Conservation (phyloP, 441 rosid species). For the Hura crepitans region DNA sequence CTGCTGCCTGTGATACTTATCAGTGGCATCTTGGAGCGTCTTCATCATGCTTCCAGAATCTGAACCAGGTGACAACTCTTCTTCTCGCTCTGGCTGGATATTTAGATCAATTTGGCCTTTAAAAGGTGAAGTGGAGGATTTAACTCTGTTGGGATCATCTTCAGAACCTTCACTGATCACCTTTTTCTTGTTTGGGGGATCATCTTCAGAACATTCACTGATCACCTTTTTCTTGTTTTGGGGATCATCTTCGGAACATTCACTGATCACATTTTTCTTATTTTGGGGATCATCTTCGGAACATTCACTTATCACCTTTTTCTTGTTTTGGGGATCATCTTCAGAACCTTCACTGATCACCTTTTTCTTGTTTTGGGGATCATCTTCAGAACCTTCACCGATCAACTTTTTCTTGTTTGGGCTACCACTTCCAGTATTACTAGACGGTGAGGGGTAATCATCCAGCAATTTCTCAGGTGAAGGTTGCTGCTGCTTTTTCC, state of each 20-base stretch:
- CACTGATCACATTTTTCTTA: too few relatives aligned
- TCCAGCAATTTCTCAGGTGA: conserved; percentile 40
- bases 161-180: too few relatives aligned
- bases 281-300: too few relatives aligned
- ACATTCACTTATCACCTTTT: too few relatives aligned
- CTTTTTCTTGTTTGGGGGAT: too few relatives aligned
- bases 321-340: too few relatives aligned
- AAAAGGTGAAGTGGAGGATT: conserved; percentile 50
- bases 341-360: conserved; percentile 42
- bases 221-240: too few relatives aligned
- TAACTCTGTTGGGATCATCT: conserved; percentile 41
- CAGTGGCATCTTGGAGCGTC: conserved; percentile 46
- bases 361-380: conserved; percentile 41
- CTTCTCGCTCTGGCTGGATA: conserved; percentile 88
- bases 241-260: too few relatives aligned
- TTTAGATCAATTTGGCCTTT: conserved; percentile 84
- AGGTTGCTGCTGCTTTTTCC: conserved; percentile 37
- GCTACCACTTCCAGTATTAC: conserved; percentile 38
- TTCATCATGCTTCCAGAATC: conserved; percentile 44
- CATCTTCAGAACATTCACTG: too few relatives aligned
- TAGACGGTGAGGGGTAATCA: conserved; percentile 39
- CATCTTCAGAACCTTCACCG: conserved; percentile 48
- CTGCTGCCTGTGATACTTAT: conserved; percentile 38
- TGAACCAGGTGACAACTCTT: conserved; percentile 57
- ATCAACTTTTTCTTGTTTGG: conserved; percentile 37